Evolutionary conservation across 2,329 filamentous ascomycete species (phyloP), one percentile per base, ranked within the genome.

Genomic region (Sporothrix euskadiensis): DNA sequence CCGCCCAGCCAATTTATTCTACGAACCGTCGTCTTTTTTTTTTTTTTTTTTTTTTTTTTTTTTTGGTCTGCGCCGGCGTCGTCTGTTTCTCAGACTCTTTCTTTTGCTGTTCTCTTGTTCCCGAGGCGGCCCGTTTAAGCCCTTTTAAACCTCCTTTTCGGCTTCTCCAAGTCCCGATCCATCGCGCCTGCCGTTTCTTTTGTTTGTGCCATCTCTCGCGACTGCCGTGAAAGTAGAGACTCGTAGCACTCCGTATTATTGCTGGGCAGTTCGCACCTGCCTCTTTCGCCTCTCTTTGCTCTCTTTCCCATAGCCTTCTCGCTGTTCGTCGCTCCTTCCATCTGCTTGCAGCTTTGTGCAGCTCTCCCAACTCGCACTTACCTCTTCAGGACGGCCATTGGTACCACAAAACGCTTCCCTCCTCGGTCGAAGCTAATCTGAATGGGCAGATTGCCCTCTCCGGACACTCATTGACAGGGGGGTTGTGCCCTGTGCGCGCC

Each of bases 401-500:
- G 68, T 70, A 35, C 52, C 49, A 69, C 19, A 54, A 54, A 22
- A 22, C 5, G 9, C 22, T 69, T 69, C 49, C 47, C 32, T 56
- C 52, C 49, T 41, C 49, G 49, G 66, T 69, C 66, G 49, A 56
- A 30, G 49, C 49, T 69, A 69, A 56, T 54, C 49, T 41, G 49
- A 57, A 57, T 16, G 32, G 32, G 68, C 30, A 70, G 35, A 56
- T 59, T 70, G 47, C 10, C 44, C 30, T 69, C 47, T 54, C 49
- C 47, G 16, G 32, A 32, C 44, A 8, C 19, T 22, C 4, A 57
- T 7, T 30, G 52, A 65, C 35, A 65, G 26, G 47, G 65, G 8
- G 52, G 30, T 52, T 47, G 19, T 65, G 56, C 56, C 65, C 39
- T 61, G 19, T 39, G 12, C 61, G 12, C 22, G 32, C 59, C 59